Evolutionary conservation across 208 protist genomes (phyloP), one percentile per base, ranked within the genome.

Genomic region (Strigomonas culicis): DNA sequence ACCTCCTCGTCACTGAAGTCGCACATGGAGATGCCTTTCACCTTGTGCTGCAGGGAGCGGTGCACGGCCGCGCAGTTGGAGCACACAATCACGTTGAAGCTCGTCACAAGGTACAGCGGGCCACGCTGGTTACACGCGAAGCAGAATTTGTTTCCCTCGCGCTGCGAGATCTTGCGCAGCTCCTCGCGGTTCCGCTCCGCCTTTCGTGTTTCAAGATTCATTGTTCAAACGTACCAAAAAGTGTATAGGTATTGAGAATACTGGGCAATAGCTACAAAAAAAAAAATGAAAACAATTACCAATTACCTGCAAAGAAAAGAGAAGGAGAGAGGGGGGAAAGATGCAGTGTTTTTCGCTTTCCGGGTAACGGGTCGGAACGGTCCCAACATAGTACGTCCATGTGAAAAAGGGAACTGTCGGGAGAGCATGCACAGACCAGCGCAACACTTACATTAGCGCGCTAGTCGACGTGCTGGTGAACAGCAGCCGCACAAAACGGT

Each of bases 11-110:
- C 83, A 1, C 43, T 77, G 65, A 94, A 94, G 68, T 92, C 85
- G 59, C 80, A 84, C 78, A 92, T 88, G 10, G 88, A 84, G 59
- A 94, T 90, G 39, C 88, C 88, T 71, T 94, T 94, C 50, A 94
- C 85, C 60, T 87, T 90, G 76, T 94, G 88, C 75, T 94, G 88
- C 28, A 90, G 70, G 36, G 82, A 87, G 66, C 88, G 84, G 56
- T 94, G 88, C 17, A 86, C 56, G 22, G 85, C 82, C 49, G 80
- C 82, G 70, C 88, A 94, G 44, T 72, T 77, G n/a, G 85, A 85
- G 80, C 88, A 94, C 32, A 92, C 88, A 61, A 94, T 79, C 19
- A 87, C 82, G 52, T 80, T 32, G 59, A 83, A 94, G 70, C 89
- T 73, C 0, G 61, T 74, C 17, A 92, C 88, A 4, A 90, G 73